Conservation (phyloP, 176 grass and related monocot species). For the Pontederia crassipes region DNA sequence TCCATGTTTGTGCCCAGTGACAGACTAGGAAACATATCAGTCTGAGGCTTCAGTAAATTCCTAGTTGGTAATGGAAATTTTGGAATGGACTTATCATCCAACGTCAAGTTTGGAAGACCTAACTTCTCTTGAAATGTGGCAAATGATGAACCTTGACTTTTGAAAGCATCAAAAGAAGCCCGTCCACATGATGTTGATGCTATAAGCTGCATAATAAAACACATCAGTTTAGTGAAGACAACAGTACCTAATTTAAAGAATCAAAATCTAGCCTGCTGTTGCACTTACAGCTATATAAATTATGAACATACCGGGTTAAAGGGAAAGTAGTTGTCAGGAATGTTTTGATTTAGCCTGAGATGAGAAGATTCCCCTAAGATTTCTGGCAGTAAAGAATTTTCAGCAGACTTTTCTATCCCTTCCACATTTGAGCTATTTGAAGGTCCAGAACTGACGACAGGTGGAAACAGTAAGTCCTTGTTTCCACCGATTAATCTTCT, state of each 20-base stretch:
- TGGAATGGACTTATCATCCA: slow-evolving; percentile 33
- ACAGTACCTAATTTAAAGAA: slow-evolving; percentile 3
- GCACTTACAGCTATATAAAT: slow-evolving; percentile 8
- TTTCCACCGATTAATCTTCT: slow-evolving; percentile 32
- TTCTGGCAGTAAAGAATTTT: slow-evolving; percentile 29
- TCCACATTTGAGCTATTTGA: slow-evolving; percentile 27
- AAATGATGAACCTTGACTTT: slow-evolving; percentile 47
- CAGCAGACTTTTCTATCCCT: slow-evolving; percentile 23
- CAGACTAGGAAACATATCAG: slow-evolving; percentile 56
- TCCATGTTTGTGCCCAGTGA: slow-evolving; percentile 45
- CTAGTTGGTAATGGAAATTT: slow-evolving; percentile 35
- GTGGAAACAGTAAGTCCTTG: slow-evolving; percentile 21
- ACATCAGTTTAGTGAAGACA: neutral
- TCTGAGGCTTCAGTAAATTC: slow-evolving; percentile 32
- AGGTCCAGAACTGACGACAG: slow-evolving; percentile 22
- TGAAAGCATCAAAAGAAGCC: slow-evolving; percentile 31
- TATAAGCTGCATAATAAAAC: slow-evolving; percentile 24
- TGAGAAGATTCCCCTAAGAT: slow-evolving; percentile 38
- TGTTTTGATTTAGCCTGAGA: slow-evolving; percentile 52
- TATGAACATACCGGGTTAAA: slow-evolving; percentile 56
- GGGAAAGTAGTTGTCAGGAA: slow-evolving; percentile 78
- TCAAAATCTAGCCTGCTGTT: slow-evolving; percentile 10
- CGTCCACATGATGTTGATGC: slow-evolving; percentile 35
- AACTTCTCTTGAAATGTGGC: slow-evolving; percentile 80
- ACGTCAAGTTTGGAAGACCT: slow-evolving; percentile 59